These are phyloP conservation scores for Stylonectria norvegica DNA, from an alignment of 2,329 filamentous ascomycete species.

Conservation along the genomic window DNA sequence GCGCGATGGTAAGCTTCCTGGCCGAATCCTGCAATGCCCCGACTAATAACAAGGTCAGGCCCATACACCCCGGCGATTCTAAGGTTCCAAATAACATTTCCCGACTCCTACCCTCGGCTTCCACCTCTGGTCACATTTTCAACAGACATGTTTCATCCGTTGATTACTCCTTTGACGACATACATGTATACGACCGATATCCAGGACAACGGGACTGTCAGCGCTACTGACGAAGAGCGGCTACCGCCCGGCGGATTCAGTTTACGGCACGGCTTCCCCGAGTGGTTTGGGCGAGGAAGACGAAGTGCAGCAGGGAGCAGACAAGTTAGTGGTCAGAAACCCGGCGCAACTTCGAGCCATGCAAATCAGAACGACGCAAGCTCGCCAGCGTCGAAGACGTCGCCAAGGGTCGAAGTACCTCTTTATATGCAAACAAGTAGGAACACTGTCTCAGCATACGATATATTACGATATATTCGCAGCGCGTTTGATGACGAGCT, in stretches of 20 bases:
- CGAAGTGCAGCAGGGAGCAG: slow-evolving; percentile 39
- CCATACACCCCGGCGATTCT: slow-evolving; percentile 86
- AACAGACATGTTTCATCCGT: slow-evolving; percentile 91
- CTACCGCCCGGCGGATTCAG: slow-evolving; percentile 88
- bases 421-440: slow-evolving; percentile 41
- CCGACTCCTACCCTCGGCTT: slow-evolving; percentile 70
- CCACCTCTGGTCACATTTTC: slow-evolving; percentile 85
- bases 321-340: slow-evolving; percentile 42
- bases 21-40: neutral
- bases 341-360: slow-evolving; percentile 19
- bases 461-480: slow-evolving; percentile 76
- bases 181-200: slow-evolving; percentile 86
- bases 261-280: slow-evolving; percentile 82
- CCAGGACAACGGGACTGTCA: slow-evolving; percentile 72
- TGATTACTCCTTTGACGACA: slow-evolving; percentile 89
- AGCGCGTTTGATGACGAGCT: slow-evolving; percentile 75
- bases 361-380: slow-evolving; percentile 25
- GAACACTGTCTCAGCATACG: slow-evolving; percentile 54
- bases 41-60: slow-evolving; percentile 48
- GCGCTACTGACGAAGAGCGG: slow-evolving; percentile 77
- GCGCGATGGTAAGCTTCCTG: slow-evolving; percentile 64
- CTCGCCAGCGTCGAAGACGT: slow-evolving; percentile 32
- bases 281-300: slow-evolving; percentile 72
- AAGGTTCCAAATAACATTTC: slow-evolving; percentile 87
- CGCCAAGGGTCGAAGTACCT: slow-evolving; percentile 27